Percentiles rank a stretch among this genome's conserved stretches.
These are phyloP conservation scores for Lunularia cruciata DNA, from an alignment of 225 moss, liverwort and hornwort genomes.

Conservation along the genomic window DNA sequence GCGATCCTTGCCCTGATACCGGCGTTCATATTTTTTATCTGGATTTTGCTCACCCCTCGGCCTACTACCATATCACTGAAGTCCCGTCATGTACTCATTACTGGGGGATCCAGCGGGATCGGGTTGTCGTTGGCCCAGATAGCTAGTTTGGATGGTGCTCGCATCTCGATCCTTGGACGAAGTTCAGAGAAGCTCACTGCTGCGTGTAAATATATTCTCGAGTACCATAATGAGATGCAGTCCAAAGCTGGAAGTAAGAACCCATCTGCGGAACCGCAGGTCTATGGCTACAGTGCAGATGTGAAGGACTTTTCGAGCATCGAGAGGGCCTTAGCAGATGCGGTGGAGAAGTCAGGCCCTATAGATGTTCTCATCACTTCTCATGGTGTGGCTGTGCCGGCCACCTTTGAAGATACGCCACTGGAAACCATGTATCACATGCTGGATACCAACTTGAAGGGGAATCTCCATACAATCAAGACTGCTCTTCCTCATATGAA, in stretches of 20 bases:
- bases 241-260: conserved; percentile 27
- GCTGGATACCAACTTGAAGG: conserved; percentile 83
- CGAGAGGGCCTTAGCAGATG: conserved; percentile 53
- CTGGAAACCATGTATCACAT: conserved; percentile 59
- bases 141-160: conserved; percentile 65
- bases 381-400: conserved; percentile 62
- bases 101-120: conserved; percentile 95
- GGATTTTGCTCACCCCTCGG: conserved; percentile 34
- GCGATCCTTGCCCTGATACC: conserved; percentile 18
- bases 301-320: conserved; percentile 63
- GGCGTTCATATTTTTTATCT: conserved; percentile 27
- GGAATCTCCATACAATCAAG: conserved; percentile 67
- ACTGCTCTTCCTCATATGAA: conserved; percentile 70
- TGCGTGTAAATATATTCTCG: conserved; percentile 48
- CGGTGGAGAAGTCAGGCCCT: conserved; percentile 57
- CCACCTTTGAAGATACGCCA: conserved; percentile 56
- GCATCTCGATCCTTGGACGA: conserved; percentile 70
- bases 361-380: conserved; percentile 70
- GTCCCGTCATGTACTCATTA: conserved; percentile 69
- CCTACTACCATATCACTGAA: conserved; percentile 28
- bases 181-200: conserved; percentile 57
- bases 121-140: conserved; percentile 73
- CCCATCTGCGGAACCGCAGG: conserved; percentile 28
- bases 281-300: conserved; percentile 64
- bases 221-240: conserved; percentile 33